Base-by-base conservation (phyloP, 164 flowering plant species). In the Houttuynia cordata region DNA sequence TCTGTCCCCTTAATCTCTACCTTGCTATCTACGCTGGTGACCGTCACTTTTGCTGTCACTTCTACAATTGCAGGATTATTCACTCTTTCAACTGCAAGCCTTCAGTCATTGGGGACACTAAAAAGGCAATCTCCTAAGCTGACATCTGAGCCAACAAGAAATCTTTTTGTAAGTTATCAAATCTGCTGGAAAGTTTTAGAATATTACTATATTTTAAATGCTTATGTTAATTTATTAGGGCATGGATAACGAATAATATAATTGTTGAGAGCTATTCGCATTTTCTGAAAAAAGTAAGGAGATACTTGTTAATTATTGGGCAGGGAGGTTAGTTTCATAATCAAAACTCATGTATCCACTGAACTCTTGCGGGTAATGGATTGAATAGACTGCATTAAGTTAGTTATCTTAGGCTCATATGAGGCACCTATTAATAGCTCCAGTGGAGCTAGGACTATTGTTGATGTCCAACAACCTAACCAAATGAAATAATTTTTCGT, bases 21-120 rank as follows among this genome's bases (percentile, higher is more conserved):
- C 50, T 70, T 78, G 25, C 56, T 77, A 67, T 77, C 85, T 61
- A 63, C 65, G 24, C 61, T 79, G 39, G 75, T 71, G 39, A 79
- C 88, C 61, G 79, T 77, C 71, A 64, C 80, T 64, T 87, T 86
- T 62, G 69, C 68, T 53, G 68, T 61, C 24, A 87, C 98, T 54
- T 70, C 87, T 58, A 57, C 81, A 8, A 75, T 63, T 57, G 84
- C 92, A 4, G 94, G 78, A 7, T 67, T 89, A 58, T 83, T 89
- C 52, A 78, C 96, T 51, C 59, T 86, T 51, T 86, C 97, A 60
- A 82, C 89, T 9, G 75, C 92, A 60, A 84, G 83, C 74, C 87
- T 89, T 61, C 88, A 70, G 63, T 77, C 90, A 34, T 61, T 59
- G 54, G 83, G 85, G 51, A 77, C 77, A 59, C 77, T 76, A 64